Evolutionary conservation across 2,329 filamentous ascomycete genomes (phyloP).

Genomic region (Pseudonectria foliicola): DNA sequence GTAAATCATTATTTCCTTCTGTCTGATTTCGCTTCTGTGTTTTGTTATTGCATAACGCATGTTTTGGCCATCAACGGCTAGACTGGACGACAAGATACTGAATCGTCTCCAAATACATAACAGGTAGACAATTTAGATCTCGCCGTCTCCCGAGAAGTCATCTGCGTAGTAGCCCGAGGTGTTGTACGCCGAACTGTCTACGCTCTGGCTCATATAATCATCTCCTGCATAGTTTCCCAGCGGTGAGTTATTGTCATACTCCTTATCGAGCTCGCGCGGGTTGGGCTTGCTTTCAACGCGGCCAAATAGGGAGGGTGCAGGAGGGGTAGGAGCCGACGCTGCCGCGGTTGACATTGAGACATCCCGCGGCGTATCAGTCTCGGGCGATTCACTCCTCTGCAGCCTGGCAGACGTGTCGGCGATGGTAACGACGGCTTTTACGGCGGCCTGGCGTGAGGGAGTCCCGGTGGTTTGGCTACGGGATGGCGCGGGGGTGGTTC

Average conservation of each 20-base stretch:
- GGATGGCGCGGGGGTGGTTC: conserved; percentile 12
- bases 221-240: no score
- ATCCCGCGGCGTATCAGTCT: conserved; percentile 9
- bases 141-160: no score
- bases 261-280: no score
- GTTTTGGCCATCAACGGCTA: no score
- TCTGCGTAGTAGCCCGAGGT: no score
- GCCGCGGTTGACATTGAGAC: not conserved
- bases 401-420: conserved; percentile 21
- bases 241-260: no score
- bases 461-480: conserved; percentile 18
- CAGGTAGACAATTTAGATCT: no score
- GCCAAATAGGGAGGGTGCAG: conserved; percentile 3
- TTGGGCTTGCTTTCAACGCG: not conserved
- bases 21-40: no score
- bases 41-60: no score
- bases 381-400: conserved; percentile 22
- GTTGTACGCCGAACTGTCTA: not conserved
- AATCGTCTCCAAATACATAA: no score
- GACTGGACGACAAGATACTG: no score
- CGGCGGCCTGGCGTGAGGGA: conserved; percentile 26
- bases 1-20: no score
- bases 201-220: not conserved
- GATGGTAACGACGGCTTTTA: conserved; percentile 28
- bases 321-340: not conserved